Base-by-base conservation (phyloP, 1,284 basidiomycete species). In the Trametes hirsuta region DNA sequence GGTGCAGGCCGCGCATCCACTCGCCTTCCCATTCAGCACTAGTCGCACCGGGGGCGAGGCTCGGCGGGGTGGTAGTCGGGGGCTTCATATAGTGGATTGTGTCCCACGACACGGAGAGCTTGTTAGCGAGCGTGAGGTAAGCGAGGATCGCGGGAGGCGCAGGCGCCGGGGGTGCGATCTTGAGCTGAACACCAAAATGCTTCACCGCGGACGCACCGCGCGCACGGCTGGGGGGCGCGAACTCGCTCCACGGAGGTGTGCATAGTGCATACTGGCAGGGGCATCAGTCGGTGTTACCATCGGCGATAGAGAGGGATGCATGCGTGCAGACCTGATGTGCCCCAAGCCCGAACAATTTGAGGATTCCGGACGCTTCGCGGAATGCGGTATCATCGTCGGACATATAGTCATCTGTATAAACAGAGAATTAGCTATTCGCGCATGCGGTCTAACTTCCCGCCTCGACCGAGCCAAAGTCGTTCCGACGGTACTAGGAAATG, bases 91-190 rank as follows among this genome's bases (percentile, higher is more conserved):
- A 72, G 61, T 71, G 74, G 40, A 72, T 59, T 47, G 58, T 62
- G 35, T 69, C 71, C 50, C 64, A 64, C 18, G 72, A 63, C 46
- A 68, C 66, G 44, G 75, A 67, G 22, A 76, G 67, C 63, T 71
- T 78, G 66, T 83, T 81, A 18, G 79, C 76, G 1, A 90, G 73
- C 0, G 83, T 81, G 44, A 90, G 77, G 71, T 86, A 90, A 0
- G 84, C 79, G 11, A 91, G 81, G 56, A 90, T 88, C 6, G 88
- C 88, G n/a, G 88, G 85, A 6, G 83, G 77, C 0, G 86, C 84
- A 25, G 87, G 78, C 3, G 86, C 82, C 4, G 86, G 84, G 14
- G 84, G 81, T 34, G 70, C 74, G 51, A 90, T 71, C 10, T 78
- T 77, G 62, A 86, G 84, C 61, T 83, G 77, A 4, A 72, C 69